Percentiles rank a stretch among this genome's conserved stretches.
Conservation (phyloP, 177 flowering plant genomes). For the Telopea speciosissima region DNA sequence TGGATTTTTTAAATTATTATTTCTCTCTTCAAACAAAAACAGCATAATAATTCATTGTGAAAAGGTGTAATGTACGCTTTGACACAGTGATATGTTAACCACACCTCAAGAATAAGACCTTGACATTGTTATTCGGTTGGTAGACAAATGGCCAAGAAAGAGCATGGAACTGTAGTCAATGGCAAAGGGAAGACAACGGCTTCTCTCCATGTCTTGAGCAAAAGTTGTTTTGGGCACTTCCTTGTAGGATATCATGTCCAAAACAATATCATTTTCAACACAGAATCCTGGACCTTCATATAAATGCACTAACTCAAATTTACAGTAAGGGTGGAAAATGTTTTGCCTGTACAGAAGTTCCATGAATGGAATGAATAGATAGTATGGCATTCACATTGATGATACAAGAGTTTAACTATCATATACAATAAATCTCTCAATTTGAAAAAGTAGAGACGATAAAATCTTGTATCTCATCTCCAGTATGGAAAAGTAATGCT, state of each 20-base stretch:
- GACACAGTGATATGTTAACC: too few relatives aligned
- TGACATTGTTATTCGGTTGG: too few relatives aligned
- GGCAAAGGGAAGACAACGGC: too few relatives aligned
- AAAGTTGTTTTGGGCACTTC: too few relatives aligned
- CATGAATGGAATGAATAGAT: conserved; percentile 2
- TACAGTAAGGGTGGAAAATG: background rate
- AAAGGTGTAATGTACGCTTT: too few relatives aligned
- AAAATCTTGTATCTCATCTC: background rate
- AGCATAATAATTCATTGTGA: too few relatives aligned
- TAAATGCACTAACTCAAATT: background rate
- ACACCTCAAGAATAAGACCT: too few relatives aligned
- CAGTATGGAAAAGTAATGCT: background rate
- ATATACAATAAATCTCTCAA: background rate
- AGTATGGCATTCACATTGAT: background rate
- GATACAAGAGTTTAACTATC: background rate
- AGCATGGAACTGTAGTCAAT: too few relatives aligned
- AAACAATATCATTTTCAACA: background rate
- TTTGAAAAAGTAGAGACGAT: background rate
- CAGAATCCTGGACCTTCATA: background rate
- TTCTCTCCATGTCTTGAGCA: too few relatives aligned
- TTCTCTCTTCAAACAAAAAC: too few relatives aligned
- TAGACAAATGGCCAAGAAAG: too few relatives aligned
- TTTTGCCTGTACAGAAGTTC: background rate
- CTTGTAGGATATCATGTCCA: background rate
- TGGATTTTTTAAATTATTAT: too few relatives aligned